phyloP scores from a whole-genome alignment of 2,329 filamentous ascomycete species.

The Curvularia spicifera region DNA sequence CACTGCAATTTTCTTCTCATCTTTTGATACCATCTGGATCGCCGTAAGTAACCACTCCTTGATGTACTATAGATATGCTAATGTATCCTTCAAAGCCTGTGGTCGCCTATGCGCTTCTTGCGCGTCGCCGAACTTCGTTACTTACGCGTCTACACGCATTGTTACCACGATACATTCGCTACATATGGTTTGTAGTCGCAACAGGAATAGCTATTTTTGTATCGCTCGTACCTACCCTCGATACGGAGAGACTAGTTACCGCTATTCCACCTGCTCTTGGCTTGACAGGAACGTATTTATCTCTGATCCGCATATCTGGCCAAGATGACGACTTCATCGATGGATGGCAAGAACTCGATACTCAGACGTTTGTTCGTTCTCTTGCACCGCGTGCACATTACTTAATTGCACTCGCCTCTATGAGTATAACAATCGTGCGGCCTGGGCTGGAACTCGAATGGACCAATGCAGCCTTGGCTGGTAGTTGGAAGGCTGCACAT shows the following conservation, averaged over 20 bases:
- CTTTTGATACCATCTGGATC: neutral
- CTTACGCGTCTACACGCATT: neutral
- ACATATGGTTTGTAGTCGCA: neutral
- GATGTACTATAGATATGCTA: neutral
- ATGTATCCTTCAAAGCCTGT: neutral
- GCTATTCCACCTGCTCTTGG: neutral
- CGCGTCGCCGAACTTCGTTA: neutral
- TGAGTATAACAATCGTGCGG: neutral
- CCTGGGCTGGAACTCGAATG: neutral
- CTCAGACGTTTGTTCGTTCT: neutral
- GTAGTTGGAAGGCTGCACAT: slow-evolving; percentile 5
- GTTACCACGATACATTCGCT: neutral
- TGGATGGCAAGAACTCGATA: neutral
- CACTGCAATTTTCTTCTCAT: neutral
- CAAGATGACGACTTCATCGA: neutral
- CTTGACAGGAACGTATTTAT: neutral
- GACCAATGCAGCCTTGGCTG: neutral
- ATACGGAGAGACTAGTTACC: neutral
- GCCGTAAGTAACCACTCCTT: neutral
- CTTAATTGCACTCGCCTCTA: neutral
- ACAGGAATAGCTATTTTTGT: neutral
- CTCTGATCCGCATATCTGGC: neutral
- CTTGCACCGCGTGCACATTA: neutral
- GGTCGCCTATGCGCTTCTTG: neutral
- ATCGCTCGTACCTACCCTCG: neutral